Conservation (phyloP, 805 yeast genomes). For the Candida mattraensis region DNA sequence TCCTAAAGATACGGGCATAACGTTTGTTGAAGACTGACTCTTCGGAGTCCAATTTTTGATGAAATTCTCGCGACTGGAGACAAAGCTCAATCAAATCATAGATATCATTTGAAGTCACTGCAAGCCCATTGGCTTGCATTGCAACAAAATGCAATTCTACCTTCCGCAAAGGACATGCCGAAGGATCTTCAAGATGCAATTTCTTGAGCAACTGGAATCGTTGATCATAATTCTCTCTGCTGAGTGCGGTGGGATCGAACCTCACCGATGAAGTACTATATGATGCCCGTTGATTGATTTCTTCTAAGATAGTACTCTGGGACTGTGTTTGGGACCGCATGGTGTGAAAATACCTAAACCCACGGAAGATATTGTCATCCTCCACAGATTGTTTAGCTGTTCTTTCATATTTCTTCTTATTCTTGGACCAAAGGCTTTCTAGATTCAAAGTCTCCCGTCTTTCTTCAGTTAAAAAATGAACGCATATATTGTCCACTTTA, state of each 20-base stretch:
- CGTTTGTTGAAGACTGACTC: constrained; percentile 23
- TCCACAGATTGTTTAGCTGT: constrained; percentile 25
- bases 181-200: constrained; percentile 23
- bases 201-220: constrained; percentile 19
- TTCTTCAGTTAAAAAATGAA: constrained; percentile 72
- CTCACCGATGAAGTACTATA: constrained; percentile 38
- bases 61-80: constrained; percentile 32
- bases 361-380: constrained; percentile 44
- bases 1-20: constrained; percentile 16
- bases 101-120: constrained; percentile 23
- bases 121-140: constrained; percentile 32
- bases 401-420: constrained; percentile 15
- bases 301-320: no score
- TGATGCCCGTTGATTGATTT: no score
- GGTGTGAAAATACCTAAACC: constrained; percentile 48
- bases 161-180: constrained; percentile 17
- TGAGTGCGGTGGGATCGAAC: constrained; percentile 46
- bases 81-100: constrained; percentile 21
- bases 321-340: not conserved
- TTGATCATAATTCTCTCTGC: constrained; percentile 16
- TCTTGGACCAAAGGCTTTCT: constrained; percentile 59
- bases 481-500: constrained; percentile 55
- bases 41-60: constrained; percentile 10
- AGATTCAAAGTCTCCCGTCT: constrained; percentile 68
- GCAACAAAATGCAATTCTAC: constrained; percentile 26